Evolutionary conservation across 1,284 basidiomycete genomes (phyloP).

Genomic region (Cryptococcus sp.): DNA sequence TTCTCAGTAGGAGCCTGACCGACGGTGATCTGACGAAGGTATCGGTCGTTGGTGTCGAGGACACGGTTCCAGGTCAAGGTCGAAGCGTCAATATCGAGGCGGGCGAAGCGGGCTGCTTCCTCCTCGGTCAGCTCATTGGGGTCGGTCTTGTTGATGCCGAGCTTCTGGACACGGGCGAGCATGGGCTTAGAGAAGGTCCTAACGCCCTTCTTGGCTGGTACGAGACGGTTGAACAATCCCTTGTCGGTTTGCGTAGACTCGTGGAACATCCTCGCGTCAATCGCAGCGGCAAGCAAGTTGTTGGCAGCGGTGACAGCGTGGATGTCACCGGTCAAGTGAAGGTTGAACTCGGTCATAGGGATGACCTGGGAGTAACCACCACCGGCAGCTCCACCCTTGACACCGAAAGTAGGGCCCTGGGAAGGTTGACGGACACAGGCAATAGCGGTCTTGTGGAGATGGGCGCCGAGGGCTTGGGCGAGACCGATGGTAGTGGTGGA

Average conservation of each 20-base stretch:
- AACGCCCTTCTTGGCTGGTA: constrained; percentile 90
- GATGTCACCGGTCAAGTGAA: constrained; percentile 94
- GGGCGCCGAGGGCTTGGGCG: constrained; percentile 93
- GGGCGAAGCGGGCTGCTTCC: constrained; percentile 84
- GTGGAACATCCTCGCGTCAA: constrained; percentile 98
- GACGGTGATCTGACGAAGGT: constrained; percentile 90
- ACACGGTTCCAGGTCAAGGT: constrained; percentile 99
- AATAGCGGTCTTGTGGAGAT: constrained; percentile 88
- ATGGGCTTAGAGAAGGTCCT: constrained; percentile 94
- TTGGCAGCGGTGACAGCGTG: constrained; percentile 98
- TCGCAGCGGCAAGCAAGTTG: constrained; percentile 92
- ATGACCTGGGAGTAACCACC: constrained; percentile 99
- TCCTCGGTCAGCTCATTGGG: constrained; percentile 91
- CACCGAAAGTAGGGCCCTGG: constrained; percentile 98
- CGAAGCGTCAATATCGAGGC: constrained; percentile 86
- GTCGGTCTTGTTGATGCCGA: constrained; percentile 92
- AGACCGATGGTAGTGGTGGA: constrained; percentile 98
- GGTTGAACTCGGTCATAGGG: constrained; percentile 91
- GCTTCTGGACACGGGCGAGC: constrained; percentile 91
- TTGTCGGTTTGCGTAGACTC: constrained; percentile 95
- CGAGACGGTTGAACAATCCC: constrained; percentile 88
- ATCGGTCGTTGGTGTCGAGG: constrained; percentile 94
- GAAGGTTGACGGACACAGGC: constrained; percentile 99
- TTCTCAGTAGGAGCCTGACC: constrained; percentile 89
- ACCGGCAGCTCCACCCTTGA: constrained; percentile 98